A percentile compares a stretch with the other conserved stretches of the same genome.
Evolutionary conservation across 306 rosid genomes (phyloP).

Genomic region (Malus orientalis): DNA sequence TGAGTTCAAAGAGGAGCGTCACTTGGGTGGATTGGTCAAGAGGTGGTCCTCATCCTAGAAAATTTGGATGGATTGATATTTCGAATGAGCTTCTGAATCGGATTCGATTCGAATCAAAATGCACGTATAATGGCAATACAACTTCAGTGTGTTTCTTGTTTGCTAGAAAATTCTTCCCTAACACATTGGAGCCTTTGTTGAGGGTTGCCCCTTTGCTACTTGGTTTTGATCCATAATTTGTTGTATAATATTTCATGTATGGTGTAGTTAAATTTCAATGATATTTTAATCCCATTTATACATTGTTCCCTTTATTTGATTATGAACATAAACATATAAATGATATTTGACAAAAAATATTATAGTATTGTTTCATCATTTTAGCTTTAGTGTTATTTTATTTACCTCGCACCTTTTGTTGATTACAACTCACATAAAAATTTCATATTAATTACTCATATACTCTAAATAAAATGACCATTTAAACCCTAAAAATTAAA

Average conservation of each 20-base stretch:
- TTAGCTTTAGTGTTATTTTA: too few species aligned
- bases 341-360: too few species aligned
- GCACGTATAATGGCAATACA: conserved; percentile 29
- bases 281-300: too few species aligned
- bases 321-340: too few species aligned
- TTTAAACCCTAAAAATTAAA: too few species aligned
- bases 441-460: too few species aligned
- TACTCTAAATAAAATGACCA: too few species aligned
- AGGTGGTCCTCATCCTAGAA: conserved; percentile 47
- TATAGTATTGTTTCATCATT: too few species aligned
- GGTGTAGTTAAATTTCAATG: neutral
- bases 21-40: conserved; percentile 70
- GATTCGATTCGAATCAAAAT: conserved; percentile 34
- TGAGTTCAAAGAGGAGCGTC: conserved; percentile 30
- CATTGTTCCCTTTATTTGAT: too few species aligned
- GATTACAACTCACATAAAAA: too few species aligned
- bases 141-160: conserved; percentile 50
- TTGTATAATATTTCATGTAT: neutral
- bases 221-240: conserved; percentile 24
- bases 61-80: conserved; percentile 23
- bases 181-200: conserved; percentile 44
- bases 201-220: conserved; percentile 32
- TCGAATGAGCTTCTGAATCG: conserved; percentile 38
- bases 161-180: conserved; percentile 51
- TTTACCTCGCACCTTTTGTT: too few species aligned